Evolutionary conservation across 1,284 basidiomycete genomes (phyloP).

Genomic region (Leccinum pachyderme): DNA sequence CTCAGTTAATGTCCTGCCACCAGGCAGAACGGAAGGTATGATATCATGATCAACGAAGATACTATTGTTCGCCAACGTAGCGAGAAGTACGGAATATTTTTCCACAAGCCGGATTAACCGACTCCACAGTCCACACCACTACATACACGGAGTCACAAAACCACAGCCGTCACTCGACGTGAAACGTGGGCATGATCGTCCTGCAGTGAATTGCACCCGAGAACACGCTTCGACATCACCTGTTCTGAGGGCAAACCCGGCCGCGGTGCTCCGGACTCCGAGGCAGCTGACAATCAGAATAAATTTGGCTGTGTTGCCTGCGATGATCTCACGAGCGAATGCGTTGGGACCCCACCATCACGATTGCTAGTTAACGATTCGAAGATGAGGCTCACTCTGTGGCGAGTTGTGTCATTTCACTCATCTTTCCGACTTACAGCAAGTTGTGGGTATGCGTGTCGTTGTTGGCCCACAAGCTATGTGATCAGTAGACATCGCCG

Average conservation of each 20-base stretch:
- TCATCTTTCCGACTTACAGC: not conserved
- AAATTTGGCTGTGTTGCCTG: too few species aligned
- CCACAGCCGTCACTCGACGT: slow-evolving; percentile 27
- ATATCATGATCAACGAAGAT: slow-evolving; percentile 29
- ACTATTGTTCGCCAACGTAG: slow-evolving; percentile 35
- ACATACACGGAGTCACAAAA: slow-evolving; percentile 18
- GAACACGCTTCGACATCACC: not conserved
- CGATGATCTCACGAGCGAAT: not conserved
- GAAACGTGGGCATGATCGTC: slow-evolving; percentile 10
- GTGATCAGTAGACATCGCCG: not conserved
- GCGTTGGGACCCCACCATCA: not conserved
- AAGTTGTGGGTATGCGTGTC: not conserved
- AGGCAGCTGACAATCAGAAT: not conserved
- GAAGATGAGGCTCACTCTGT: not conserved
- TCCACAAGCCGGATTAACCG: slow-evolving; percentile 28
- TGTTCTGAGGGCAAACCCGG: not conserved
- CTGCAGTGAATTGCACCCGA: not conserved
- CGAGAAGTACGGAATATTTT: slow-evolving; percentile 36
- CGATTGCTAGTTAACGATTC: not conserved
- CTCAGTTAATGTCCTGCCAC: slow-evolving; percentile 7
- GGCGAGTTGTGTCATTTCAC: not conserved
- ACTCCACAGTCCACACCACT: slow-evolving; percentile 10
- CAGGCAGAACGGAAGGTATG: slow-evolving; percentile 40
- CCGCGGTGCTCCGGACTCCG: not conserved
- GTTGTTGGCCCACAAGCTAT: slow-evolving; percentile 20